Percentiles rank a stretch among this genome's conserved stretches.
phyloP scores from a whole-genome alignment of 768 basidiomycete species.

The Auricularia cornea region DNA sequence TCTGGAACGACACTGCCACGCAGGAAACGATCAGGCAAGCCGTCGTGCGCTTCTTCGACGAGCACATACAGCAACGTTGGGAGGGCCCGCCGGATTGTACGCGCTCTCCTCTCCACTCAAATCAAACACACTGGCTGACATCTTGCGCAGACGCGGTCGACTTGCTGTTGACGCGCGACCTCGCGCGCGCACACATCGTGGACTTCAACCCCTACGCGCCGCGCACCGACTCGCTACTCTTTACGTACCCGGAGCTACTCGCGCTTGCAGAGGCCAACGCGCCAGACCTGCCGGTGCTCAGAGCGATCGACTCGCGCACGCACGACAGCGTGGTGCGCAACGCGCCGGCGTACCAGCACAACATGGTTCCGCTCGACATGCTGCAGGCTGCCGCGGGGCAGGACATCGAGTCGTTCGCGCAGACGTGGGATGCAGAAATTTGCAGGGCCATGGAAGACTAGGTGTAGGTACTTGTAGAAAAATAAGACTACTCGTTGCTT shows the following conservation, averaged over 20 bases:
- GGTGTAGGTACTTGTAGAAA: not conserved
- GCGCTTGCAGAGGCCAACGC: conserved; percentile 22
- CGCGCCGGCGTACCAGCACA: conserved; percentile 71
- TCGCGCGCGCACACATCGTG: conserved; percentile 67
- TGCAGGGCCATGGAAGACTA: not conserved
- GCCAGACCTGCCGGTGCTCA: conserved; percentile 32
- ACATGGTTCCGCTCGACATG: conserved; percentile 88
- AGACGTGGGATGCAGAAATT: not conserved
- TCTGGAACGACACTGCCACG: conserved; percentile 57
- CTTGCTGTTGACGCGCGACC: conserved; percentile 75
- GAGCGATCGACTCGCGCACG: conserved; percentile 62
- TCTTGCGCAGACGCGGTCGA: conserved; percentile 66
- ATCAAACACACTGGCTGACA: not conserved
- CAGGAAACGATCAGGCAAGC: conserved; percentile 43
- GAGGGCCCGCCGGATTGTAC: conserved; percentile 54
- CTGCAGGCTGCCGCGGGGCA: conserved; percentile 69
- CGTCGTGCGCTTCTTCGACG: conserved; percentile 58
- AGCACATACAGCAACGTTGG: conserved; percentile 56
- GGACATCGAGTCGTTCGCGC: conserved; percentile 16
- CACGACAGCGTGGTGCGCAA: conserved; percentile 64
- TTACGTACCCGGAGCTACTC: conserved; percentile 69
- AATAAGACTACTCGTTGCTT: too few relatives aligned
- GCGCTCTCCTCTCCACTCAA: conserved; percentile 15
- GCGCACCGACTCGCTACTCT: conserved; percentile 81
- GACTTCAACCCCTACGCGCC: conserved; percentile 88